Percentiles rank a stretch among this genome's conserved stretches.
Evolutionary conservation across 768 basidiomycete genomes (phyloP).

Genomic region (Pholiota conissans): DNA sequence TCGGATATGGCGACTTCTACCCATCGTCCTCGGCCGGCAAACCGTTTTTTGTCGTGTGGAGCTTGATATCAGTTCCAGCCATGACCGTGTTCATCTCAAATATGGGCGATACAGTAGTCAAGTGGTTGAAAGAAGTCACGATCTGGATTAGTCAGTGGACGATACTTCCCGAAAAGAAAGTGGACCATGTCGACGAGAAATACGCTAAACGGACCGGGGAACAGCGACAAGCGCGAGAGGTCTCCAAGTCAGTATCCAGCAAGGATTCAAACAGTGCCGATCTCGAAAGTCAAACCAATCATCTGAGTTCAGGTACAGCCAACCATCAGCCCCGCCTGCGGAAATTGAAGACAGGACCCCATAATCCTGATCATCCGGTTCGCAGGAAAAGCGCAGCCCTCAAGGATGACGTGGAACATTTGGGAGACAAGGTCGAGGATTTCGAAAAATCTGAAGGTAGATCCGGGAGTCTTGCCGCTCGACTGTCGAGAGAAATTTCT

Average conservation of each 20-base stretch:
- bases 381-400: not conserved
- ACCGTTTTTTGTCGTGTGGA: conserved; percentile 45
- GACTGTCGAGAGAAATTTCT: conserved; percentile 30
- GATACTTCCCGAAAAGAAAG: conserved; percentile 26
- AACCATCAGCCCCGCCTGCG: not conserved
- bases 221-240: not conserved
- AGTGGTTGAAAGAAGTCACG: conserved; percentile 31
- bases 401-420: conserved; percentile 25
- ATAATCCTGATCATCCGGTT: too few species aligned
- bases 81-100: conserved; percentile 46
- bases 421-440: conserved; percentile 36
- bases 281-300: not conserved
- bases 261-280: not conserved
- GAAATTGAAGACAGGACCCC: not conserved
- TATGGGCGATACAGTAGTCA: conserved; percentile 48
- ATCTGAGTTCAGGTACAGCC: not conserved
- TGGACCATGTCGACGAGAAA: not conserved
- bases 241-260: not conserved
- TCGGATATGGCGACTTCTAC: conserved; percentile 42
- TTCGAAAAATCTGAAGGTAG: conserved; percentile 26
- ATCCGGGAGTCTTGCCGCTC: conserved; percentile 25
- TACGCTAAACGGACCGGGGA: not conserved
- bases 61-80: conserved; percentile 38
- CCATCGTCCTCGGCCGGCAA: conserved; percentile 34
- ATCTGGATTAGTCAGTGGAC: conserved; percentile 28